Percentiles rank a stretch among this genome's conserved stretches.
Conservation (phyloP, 768 basidiomycete genomes). For the Pleurotus djamor region DNA sequence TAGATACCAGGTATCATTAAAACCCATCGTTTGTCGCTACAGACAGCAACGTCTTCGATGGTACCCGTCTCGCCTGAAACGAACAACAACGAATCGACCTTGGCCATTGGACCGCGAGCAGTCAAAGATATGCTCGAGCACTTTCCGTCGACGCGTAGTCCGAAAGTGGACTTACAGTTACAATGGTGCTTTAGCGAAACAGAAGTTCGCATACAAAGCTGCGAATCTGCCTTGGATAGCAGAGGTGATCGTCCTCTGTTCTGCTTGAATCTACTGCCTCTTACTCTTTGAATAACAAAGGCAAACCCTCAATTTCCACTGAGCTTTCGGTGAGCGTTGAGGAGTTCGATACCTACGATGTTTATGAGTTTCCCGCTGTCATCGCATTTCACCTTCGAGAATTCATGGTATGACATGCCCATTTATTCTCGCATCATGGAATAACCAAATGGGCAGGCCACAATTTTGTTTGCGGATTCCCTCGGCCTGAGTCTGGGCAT, state of each 20-base stretch:
- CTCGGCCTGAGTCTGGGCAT: constrained; percentile 64
- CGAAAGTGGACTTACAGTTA: constrained; percentile 73
- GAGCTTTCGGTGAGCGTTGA: constrained; percentile 75
- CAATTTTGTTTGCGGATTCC: constrained; percentile 76
- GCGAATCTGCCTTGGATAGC: constrained; percentile 62
- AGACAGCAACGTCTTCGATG: constrained; percentile 54
- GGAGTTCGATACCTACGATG: constrained; percentile 79
- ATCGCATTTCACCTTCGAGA: constrained; percentile 82
- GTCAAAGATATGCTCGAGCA: constrained; percentile 81
- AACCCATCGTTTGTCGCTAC: constrained; percentile 71
- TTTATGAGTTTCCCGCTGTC: constrained; percentile 59
- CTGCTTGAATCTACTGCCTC: not conserved
- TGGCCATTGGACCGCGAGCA: constrained; percentile 71
- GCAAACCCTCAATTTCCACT: constrained; percentile 63
- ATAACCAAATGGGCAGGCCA: constrained; percentile 51
- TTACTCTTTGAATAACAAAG: constrained; percentile 26
- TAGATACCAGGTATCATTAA: constrained; percentile 65
- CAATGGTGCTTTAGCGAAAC: constrained; percentile 75
- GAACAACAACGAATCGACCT: constrained; percentile 50
- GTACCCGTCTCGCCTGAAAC: constrained; percentile 66
- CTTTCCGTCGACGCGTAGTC: constrained; percentile 63
- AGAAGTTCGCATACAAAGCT: constrained; percentile 68
- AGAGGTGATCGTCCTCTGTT: constrained; percentile 43
- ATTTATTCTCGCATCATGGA: not conserved
- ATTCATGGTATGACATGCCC: constrained; percentile 58